Base-by-base conservation (phyloP, 345 rosid species). In the Theobroma cacao region DNA sequence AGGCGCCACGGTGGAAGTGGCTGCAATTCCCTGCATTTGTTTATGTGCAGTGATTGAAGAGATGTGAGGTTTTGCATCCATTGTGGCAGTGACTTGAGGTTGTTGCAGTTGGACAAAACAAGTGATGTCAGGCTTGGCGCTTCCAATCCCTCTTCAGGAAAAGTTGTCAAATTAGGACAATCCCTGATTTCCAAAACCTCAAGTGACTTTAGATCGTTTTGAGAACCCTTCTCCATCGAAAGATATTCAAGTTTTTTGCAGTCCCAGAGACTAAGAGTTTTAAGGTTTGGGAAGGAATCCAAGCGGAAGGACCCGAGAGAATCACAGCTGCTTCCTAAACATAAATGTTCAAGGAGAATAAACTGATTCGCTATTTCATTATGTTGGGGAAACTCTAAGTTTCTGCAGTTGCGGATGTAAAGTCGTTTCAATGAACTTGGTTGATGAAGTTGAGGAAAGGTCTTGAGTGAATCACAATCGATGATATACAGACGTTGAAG, bases 11-110 rank as follows among this genome's bases (percentile, higher is more conserved):
- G 14, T 45, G 74, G 77, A 71, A 72, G 43, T 0, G 58, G 77
- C 38, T 38, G 40, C 15, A 81, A 60, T 34, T 38, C 67, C 1
- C 33, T 76, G 36, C 84, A 81, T 48, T 77, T 48, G 38, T 74
- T 69, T 41, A 77, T 72, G 63, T 30, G 45, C 31, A 75, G 78
- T 55, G 26, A 62, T 31, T 75, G 18, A 30, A 82, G 85, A 82
- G 77, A 61, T 18, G 26, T 43, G 47, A 82, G 69, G 22, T 22
- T 72, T 31, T 47, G 69, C 15, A 82, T 38, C 48, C 68, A 67
- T 18, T 53, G 38, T 20, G 82, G 85, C 12, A 79, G 77, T 26
- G 34, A 47, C 69, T 64, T 43, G 50, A 78, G 75, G 18, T 45
- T 59, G 47, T 4, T 59, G 60, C 75, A 78, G 61, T 59, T 78